Evolutionary conservation across 108 stramenopile genomes (phyloP).

Genomic region (Discostella stelligeroides): DNA sequence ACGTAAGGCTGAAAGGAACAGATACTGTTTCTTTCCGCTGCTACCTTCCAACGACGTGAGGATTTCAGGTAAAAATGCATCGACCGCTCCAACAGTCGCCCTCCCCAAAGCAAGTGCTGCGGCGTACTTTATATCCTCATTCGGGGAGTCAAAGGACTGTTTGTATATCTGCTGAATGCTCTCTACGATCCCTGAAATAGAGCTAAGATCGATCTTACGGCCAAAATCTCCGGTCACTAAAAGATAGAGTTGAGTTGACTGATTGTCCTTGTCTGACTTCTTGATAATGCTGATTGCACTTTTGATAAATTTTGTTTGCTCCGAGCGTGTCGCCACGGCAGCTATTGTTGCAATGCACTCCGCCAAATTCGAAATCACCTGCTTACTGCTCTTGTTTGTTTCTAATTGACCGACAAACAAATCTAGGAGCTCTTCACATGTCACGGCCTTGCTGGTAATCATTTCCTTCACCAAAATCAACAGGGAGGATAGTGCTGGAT

Average conservation of each 20-base stretch:
- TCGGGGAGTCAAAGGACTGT: slow-evolving; percentile 73
- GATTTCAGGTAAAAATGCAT: slow-evolving; percentile 83
- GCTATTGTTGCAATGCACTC: slow-evolving; percentile 80
- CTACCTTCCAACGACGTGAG: slow-evolving; percentile 75
- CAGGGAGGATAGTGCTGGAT: slow-evolving; percentile 79
- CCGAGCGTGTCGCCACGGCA: slow-evolving; percentile 50
- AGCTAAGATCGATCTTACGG: slow-evolving; percentile 72
- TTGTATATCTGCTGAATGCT: slow-evolving; percentile 67
- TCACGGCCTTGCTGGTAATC: slow-evolving; percentile 60
- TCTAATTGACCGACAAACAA: slow-evolving; percentile 57
- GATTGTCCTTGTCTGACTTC: slow-evolving; percentile 32
- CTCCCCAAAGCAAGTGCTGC: slow-evolving; percentile 94
- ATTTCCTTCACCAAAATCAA: slow-evolving; percentile 72
- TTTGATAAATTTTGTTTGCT: slow-evolving; percentile 54
- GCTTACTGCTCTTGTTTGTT: slow-evolving; percentile 53
- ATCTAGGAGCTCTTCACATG: slow-evolving; percentile 71
- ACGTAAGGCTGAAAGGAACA: slow-evolving; percentile 89
- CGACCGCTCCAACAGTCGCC: slow-evolving; percentile 82
- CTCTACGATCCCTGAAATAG: slow-evolving; percentile 51
- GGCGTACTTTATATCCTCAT: slow-evolving; percentile 94
- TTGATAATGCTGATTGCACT: slow-evolving; percentile 54
- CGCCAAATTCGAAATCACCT: slow-evolving; percentile 83
- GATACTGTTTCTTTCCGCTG: slow-evolving; percentile 90
- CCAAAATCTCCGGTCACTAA: slow-evolving; percentile 93
- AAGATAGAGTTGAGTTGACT: slow-evolving; percentile 76